Evolutionary conservation across 768 basidiomycete species (phyloP).

Genomic region (Phanerochaete carnosa): DNA sequence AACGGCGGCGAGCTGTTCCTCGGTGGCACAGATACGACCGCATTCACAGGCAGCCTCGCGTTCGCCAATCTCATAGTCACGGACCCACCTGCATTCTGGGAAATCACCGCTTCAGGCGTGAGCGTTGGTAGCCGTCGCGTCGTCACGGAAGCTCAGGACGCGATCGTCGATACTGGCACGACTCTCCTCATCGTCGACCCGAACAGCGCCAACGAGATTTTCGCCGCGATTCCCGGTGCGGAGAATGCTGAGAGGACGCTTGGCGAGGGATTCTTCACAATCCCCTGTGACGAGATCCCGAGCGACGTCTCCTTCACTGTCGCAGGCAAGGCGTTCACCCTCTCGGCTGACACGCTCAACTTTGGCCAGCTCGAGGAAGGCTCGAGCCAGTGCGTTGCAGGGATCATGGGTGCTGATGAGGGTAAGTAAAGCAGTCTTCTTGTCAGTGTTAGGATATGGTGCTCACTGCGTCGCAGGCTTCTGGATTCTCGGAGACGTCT

Average conservation of each 20-base stretch:
- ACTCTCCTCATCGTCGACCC: conserved; percentile 30
- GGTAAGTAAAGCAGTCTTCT: background rate
- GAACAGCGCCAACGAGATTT: conserved; percentile 17
- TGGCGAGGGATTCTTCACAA: conserved; percentile 32
- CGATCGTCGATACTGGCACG: conserved; percentile 37
- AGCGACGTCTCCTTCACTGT: conserved; percentile 32
- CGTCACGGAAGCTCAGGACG: background rate
- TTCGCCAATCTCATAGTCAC: conserved; percentile 31
- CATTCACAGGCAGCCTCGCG: conserved; percentile 44
- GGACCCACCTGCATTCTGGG: conserved; percentile 24
- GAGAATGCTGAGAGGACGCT: background rate
- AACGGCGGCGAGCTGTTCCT: conserved; percentile 49
- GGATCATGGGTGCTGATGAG: conserved; percentile 21
- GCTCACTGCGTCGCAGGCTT: conserved; percentile 9
- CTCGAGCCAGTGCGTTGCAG: conserved; percentile 34
- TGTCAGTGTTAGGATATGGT: background rate
- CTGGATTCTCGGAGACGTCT: conserved; percentile 38
- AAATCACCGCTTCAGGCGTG: conserved; percentile 16
- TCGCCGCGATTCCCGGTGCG: background rate
- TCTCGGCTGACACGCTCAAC: conserved; percentile 38
- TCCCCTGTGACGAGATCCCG: conserved; percentile 31
- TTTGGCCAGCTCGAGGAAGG: conserved; percentile 33
- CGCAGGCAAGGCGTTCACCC: conserved; percentile 33
- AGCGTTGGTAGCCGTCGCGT: conserved; percentile 7
- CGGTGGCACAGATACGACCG: conserved; percentile 46